Base-by-base conservation (phyloP, 2,329 filamentous ascomycete genomes). In the Periconia macrospinosa region DNA sequence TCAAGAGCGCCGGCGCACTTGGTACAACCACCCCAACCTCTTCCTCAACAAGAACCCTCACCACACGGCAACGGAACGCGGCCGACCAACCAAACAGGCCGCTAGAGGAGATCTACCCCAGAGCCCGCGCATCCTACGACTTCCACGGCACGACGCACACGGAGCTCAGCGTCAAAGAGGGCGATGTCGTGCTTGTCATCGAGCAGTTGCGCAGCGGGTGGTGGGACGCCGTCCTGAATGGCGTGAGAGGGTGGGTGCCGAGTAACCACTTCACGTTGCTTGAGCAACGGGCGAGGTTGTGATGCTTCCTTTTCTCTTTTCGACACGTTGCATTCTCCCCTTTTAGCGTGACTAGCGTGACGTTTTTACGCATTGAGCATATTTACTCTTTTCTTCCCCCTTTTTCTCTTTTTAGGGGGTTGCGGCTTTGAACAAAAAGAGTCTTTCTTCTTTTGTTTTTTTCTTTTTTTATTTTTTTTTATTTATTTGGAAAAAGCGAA, bases 1-100 rank as follows among this genome's bases (percentile, higher is more conserved):
- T 80, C 53, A 65, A 62, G 52, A 56, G 53, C 18, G 64, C 57
- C 5, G 63, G 66, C 19, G 55, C 51, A 23, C 59, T 56, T 8
- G 58, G 56, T 2, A 27, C 49, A n/a, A 9, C 50, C 15, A 9
- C 50, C 15, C 30, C 43, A 8, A 15, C 41, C 3, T 6, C 41
- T 15, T 42, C 41, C 3, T 42, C 41, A 27, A 27, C 23, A 3
- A 27, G 8, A 8, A 42, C 19, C 41, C 9, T 42, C 23, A 41
- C 35, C 6, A 45, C 23, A 9, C 30, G n/a, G 2, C 23, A 19
- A 18, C 17, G 30, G 30, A 33, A 43, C 9, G 35, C n/a, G 18
- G 20, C 46, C 23, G 18, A 41, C 17, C 30, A 41, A 19, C 17
- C 13, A 30, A 15, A 45, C 14, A 23, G 23, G 19, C 18, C 8